Base-by-base conservation (phyloP, 495 filamentous ascomycete species). In the Penicillium cataractarum region DNA sequence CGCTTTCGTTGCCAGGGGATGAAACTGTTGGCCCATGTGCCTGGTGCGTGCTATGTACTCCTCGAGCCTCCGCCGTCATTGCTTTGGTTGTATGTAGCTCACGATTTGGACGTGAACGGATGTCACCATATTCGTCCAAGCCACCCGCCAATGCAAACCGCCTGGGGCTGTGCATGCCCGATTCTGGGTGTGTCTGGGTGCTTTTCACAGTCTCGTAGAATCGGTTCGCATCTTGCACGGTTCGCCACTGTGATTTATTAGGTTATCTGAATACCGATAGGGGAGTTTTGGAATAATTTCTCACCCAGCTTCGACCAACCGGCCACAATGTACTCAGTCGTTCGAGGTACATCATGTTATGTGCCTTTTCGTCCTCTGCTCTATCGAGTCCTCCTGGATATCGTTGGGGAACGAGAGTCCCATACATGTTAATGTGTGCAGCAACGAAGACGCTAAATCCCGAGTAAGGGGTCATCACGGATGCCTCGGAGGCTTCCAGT, bases 401-500 rank as follows among this genome's bases (percentile, higher is more conserved):
- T 13, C 70, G 68, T 8, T 60, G 60, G 9, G 78, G 76, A 0
- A 68, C 71, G 6, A 80, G 71, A 0, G 78, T 77, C 15, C 76
- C 78, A 65, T 80, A 79, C 78, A 80, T 80, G 54, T 80, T 80
- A 58, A 80, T 76, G 42, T 80, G 78, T 7, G 74, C 78, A 6
- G 76, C 74, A 6, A 80, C 78, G 44, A 80, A 80, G 35, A 79
- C 74, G 35, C 78, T 80, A 58, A 79, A 80, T 10, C 78, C 78
- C 3, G 76, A 75, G 52, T 80, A 80, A 8, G 78, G 77, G 2
- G 76, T 78, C 60, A 80, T 79, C 2, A 80, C 73, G 0, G 76
- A 66, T 7, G 78, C 72, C 21, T 66, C 66, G 1, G 74, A 79
- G 49, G 71, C 67, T 33, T 78, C 75, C 6, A 80, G 65, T 0